phyloP scores from a whole-genome alignment of 169 alveolate species.

The Plasmodium blacklocki region DNA sequence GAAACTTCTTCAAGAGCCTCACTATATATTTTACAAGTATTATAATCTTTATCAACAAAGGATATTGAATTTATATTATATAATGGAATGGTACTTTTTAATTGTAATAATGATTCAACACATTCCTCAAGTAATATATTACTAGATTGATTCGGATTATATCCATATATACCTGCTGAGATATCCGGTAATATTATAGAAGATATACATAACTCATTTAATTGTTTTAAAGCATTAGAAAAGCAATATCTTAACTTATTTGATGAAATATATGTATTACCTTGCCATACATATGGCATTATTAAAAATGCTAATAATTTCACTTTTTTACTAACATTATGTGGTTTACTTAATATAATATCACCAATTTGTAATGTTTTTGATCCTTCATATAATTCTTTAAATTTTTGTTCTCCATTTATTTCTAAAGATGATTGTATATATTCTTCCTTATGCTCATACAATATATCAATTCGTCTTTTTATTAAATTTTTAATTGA shows the following conservation, averaged over 20 bases:
- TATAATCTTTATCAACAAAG: constrained; percentile 56
- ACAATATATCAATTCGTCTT: constrained; percentile 68
- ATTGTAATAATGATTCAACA: constrained; percentile 45
- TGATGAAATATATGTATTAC: constrained; percentile 62
- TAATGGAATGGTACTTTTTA: constrained; percentile 44
- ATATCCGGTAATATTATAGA: constrained; percentile 69
- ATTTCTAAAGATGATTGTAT: constrained; percentile 1
- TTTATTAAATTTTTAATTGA: constrained; percentile 55
- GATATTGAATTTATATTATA: constrained; percentile 67
- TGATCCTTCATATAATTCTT: constrained; percentile 32
- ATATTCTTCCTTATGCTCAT: constrained; percentile 69
- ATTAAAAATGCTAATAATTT: constrained; percentile 72
- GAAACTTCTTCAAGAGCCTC: constrained; percentile 64
- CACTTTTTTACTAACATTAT: constrained; percentile 68
- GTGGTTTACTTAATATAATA: constrained; percentile 54
- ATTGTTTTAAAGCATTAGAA: constrained; percentile 65
- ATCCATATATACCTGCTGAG: constrained; percentile 74
- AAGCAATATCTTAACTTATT: constrained; percentile 71
- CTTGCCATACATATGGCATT: constrained; percentile 77
- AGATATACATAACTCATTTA: constrained; percentile 69
- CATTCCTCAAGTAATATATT: constrained; percentile 52
- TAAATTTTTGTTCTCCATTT: constrained; percentile 25
- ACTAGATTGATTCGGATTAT: constrained; percentile 31
- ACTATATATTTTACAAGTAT: constrained; percentile 69
- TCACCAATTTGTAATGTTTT: constrained; percentile 74